These are phyloP conservation scores for Pochonia chlamydosporia DNA, from an alignment of 2,329 filamentous ascomycete species.

Conservation along the genomic window DNA sequence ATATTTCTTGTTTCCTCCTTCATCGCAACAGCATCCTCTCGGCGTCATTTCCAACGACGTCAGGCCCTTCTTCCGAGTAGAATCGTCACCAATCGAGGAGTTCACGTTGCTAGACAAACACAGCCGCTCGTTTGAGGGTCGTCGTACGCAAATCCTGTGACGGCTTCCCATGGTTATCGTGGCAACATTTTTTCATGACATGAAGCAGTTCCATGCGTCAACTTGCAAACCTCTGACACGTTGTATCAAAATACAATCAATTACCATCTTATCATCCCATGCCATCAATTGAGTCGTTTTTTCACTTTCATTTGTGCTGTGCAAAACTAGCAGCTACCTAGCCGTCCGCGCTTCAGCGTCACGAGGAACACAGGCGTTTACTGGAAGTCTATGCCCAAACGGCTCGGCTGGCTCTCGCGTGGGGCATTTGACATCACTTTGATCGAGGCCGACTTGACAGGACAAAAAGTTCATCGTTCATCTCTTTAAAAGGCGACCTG, in stretches of 20 bases:
- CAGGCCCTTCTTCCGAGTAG: slow-evolving; percentile 17
- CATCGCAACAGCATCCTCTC: slow-evolving; percentile 26
- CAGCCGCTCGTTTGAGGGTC: slow-evolving; percentile 39
- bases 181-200: slow-evolving; percentile 25
- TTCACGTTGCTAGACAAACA: slow-evolving; percentile 29
- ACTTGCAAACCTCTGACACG: not conserved
- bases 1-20: slow-evolving; percentile 13
- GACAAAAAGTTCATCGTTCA: not conserved
- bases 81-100: slow-evolving; percentile 14
- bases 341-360: no score
- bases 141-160: slow-evolving; percentile 25
- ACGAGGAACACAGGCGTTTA: no score
- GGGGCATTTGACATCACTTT: no score
- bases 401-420: no score
- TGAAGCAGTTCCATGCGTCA: not conserved
- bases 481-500: not conserved
- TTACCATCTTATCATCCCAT: no score
- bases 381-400: no score
- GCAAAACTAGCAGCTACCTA: no score
- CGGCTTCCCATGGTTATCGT: slow-evolving; percentile 37
- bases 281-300: no score
- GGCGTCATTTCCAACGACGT: slow-evolving; percentile 9
- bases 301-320: no score
- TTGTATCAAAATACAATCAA: no score
- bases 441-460: no score